Base-by-base conservation (phyloP, 306 rosid species). In the Sphenostylis stenocarpa region DNA sequence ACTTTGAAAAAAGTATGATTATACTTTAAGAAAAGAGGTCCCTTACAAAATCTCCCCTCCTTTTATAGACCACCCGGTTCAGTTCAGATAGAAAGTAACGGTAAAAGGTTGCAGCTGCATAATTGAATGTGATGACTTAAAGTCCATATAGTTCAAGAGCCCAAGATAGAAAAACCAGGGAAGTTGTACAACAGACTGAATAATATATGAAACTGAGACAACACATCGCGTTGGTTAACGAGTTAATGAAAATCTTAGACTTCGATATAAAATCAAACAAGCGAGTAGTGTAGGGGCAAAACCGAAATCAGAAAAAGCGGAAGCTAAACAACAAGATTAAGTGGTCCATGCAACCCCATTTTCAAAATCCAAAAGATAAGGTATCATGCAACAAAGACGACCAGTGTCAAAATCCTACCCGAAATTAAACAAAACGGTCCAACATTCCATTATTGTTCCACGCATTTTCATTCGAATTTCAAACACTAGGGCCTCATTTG, bases 341-440 rank as follows among this genome's bases (percentile, higher is more conserved):
- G 94, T 86, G 97, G 96, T 90, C 92, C 94, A 88, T 60, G 78
- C 63, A 66, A 86, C 57, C 73, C 77, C 57, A 80, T 84, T 85
- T 81, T 52, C 33, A 78, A 86, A 74, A 87, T 36, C 66, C 28
- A 72, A 58, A 82, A 67, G 90, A 87, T 83, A 90, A 86, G 84
- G 81, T 70, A 78, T 76, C 53, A 58, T 51, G 31, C 29, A 81
- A 81, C 61, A 80, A 80, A 79, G 67, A 55, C 19, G 20, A 63
- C 80, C 16, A n/a, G 58, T 60, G 52, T 43, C 79, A 33, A 45
- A 82, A 69, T 71, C n/a, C 26, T 45, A 47, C 73, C 19, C 52
- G 79, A 87, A 73, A 76, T 80, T 43, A 47, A 67, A 34, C 70
- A 79, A 67, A 80, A 82, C 66, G 60, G 88, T 80, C 83, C 84